Evolutionary conservation across 2,329 filamentous ascomycete genomes (phyloP).

Genomic region (Phyllosticta citrichinensis): DNA sequence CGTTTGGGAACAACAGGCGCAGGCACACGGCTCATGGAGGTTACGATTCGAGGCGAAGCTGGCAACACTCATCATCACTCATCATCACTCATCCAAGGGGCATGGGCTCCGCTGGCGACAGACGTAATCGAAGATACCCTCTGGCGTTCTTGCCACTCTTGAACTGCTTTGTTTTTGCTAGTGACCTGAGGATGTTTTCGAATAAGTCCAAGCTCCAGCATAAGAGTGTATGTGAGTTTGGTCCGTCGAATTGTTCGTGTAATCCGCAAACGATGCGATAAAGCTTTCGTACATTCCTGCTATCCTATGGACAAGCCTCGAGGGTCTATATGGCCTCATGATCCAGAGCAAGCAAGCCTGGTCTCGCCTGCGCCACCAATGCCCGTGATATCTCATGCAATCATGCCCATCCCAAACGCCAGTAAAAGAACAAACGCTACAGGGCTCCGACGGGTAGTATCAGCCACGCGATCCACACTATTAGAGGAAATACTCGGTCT

Average conservation of each 20-base stretch:
- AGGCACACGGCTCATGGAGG: not conserved
- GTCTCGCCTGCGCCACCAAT: slow-evolving; percentile 2
- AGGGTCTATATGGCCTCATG: not conserved
- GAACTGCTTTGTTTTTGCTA: too few relatives aligned
- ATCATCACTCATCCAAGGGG: not conserved
- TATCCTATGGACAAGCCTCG: not conserved
- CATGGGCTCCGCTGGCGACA: not conserved
- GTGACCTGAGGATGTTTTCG: too few relatives aligned
- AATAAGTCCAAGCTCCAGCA: not conserved
- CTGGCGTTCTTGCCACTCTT: not conserved
- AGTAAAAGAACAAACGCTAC: not conserved
- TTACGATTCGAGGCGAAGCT: not conserved
- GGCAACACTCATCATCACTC: not conserved
- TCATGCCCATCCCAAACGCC: not conserved
- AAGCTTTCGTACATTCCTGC: not conserved
- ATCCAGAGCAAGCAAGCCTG: not conserved
- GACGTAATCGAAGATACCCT: slow-evolving; percentile 6
- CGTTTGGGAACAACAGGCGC: not conserved
- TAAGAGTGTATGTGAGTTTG: too few relatives aligned
- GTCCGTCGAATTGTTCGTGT: not conserved
- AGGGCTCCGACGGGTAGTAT: not conserved
- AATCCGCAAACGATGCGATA: not conserved
- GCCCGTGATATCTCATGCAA: slow-evolving; percentile 9
- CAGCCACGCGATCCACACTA: slow-evolving; percentile 33
- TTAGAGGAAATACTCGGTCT: slow-evolving; percentile 54